These are phyloP conservation scores for Stephanodiscus triporus DNA, from an alignment of 108 stramenopile species.

Conservation along the genomic window DNA sequence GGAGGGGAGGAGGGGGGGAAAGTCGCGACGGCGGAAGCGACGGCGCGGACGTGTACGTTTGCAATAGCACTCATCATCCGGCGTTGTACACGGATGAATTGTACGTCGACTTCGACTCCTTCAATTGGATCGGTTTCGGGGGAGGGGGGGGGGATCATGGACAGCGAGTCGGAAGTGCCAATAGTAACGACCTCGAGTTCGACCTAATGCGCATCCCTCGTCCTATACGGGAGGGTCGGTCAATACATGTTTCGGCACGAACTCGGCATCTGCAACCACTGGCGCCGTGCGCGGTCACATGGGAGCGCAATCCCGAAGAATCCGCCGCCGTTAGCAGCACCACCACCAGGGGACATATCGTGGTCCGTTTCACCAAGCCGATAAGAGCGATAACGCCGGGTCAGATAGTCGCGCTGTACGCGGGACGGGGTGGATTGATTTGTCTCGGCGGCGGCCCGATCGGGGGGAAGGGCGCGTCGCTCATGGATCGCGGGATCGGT, in stretches of 20 bases:
- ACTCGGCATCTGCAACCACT: constrained; percentile 84
- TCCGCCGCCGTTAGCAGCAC: background rate
- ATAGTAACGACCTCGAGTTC: background rate
- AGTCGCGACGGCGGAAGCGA: constrained; percentile 18
- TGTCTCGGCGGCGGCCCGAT: constrained; percentile 87
- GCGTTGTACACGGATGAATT: constrained; percentile 75
- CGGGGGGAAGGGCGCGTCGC: constrained; percentile 45
- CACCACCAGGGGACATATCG: constrained; percentile 19
- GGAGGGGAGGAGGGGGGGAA: constrained; percentile 29
- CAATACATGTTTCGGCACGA: constrained; percentile 48
- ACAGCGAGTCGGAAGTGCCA: background rate
- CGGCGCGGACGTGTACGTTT: constrained; percentile 59
- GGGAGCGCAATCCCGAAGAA: constrained; percentile 3
- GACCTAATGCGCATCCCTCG: constrained; percentile 20
- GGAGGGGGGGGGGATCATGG: constrained; percentile 11
- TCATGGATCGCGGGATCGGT: constrained; percentile 53
- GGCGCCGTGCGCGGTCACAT: constrained; percentile 58
- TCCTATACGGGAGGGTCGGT: constrained; percentile 32
- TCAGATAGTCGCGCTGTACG: constrained; percentile 77
- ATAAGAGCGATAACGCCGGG: constrained; percentile 81
- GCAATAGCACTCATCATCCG: constrained; percentile 86
- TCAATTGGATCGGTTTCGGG: constrained; percentile 74
- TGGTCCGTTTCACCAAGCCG: constrained; percentile 55
- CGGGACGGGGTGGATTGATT: constrained; percentile 61
- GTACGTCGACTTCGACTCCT: constrained; percentile 42